Evolutionary conservation across 1,284 basidiomycete species (phyloP).

Genomic region (Leccinum subspadiceum): DNA sequence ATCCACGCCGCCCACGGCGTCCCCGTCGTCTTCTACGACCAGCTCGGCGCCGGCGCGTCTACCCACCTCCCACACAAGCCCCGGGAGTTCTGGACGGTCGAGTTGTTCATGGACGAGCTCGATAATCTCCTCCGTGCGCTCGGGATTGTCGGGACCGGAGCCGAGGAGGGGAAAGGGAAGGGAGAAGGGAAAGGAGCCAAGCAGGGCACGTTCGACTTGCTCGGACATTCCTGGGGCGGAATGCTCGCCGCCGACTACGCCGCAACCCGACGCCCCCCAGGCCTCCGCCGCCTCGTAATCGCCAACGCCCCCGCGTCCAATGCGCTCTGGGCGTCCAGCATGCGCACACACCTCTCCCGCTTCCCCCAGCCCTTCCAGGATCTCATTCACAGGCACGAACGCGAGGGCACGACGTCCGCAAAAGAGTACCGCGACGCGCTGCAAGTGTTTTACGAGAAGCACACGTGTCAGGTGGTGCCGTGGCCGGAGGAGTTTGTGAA

Average conservation of each 20-base stretch:
- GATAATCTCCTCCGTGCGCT: slow-evolving; percentile 24
- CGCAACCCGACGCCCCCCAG: slow-evolving; percentile 14
- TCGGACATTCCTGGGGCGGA: slow-evolving; percentile 34
- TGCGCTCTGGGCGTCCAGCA: slow-evolving; percentile 25
- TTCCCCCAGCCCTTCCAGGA: slow-evolving; percentile 25
- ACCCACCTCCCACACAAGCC: slow-evolving; percentile 26
- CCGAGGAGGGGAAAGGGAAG: background rate
- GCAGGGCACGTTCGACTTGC: slow-evolving; percentile 18
- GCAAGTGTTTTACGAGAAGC: slow-evolving; percentile 20
- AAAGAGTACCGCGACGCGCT: slow-evolving; percentile 26
- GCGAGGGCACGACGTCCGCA: slow-evolving; percentile 24
- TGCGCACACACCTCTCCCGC: slow-evolving; percentile 8
- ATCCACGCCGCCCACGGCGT: slow-evolving; percentile 14
- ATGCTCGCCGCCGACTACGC: slow-evolving; percentile 26
- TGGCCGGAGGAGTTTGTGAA: slow-evolving; percentile 23
- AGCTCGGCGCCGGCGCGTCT: slow-evolving; percentile 26
- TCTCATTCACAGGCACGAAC: slow-evolving; percentile 24
- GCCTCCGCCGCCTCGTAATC: slow-evolving; percentile 30
- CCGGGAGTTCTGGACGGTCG: slow-evolving; percentile 25
- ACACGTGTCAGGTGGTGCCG: slow-evolving; percentile 24
- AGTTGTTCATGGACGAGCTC: slow-evolving; percentile 30
- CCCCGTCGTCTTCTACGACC: slow-evolving; percentile 34
- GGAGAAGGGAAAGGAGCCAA: background rate
- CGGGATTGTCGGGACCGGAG: slow-evolving; percentile 5
- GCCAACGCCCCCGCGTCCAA: slow-evolving; percentile 21